Evolutionary conservation across 129 eudicot genomes (phyloP).

Genomic region (carrot (Daucus carota)): DNA sequence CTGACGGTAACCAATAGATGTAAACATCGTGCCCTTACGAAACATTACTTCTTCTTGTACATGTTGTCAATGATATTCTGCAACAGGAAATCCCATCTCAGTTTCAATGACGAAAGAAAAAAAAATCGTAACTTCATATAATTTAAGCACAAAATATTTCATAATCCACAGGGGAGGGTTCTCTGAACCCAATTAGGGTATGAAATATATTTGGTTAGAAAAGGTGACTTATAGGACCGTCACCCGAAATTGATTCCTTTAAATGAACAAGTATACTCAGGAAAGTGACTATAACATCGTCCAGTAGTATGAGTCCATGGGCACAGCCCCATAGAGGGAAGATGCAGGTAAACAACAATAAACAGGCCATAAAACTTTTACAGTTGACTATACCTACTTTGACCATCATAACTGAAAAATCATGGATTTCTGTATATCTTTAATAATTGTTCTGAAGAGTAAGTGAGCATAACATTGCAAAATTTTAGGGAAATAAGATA

Average conservation of each 20-base stretch:
- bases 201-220: too few species aligned
- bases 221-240: too few species aligned
- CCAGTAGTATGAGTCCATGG: background rate
- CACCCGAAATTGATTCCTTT: too few species aligned
- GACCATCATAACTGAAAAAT: background rate
- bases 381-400: background rate
- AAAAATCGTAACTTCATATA: background rate
- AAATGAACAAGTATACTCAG: too few species aligned
- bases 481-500: background rate
- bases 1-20: background rate
- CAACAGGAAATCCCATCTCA: conserved; percentile 7
- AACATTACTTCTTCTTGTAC: conserved; percentile 36
- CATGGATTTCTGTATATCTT: background rate
- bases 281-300: background rate
- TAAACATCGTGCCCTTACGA: background rate
- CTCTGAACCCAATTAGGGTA: background rate
- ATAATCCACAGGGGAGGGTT: background rate
- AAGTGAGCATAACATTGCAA: background rate
- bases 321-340: background rate
- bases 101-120: background rate
- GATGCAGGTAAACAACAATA: background rate
- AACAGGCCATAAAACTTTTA: background rate
- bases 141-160: background rate
- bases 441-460: background rate
- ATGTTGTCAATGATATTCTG: conserved; percentile 39